Evolutionary conservation across 2,329 filamentous ascomycete genomes (phyloP), one percentile per base, ranked within the genome.

Genomic region (Colletotrichum shisoi): DNA sequence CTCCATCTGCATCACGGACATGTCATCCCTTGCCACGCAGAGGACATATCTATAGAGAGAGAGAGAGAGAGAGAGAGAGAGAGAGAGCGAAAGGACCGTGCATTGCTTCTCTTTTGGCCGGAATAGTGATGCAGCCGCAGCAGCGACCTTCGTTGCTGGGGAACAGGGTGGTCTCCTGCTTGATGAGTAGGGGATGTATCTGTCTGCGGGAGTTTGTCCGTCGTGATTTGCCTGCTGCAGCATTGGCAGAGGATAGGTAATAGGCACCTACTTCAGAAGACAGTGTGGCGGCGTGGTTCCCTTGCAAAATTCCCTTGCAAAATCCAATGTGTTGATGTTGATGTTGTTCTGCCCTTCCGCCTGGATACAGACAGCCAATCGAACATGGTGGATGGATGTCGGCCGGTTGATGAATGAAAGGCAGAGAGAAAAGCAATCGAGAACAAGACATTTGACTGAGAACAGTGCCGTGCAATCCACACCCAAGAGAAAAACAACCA

Each of bases 131-230:
- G 48, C 57, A 54, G 58, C 65, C 51, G 51, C 56, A 24, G 37
- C 53, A 68, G 66, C 66, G 66, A 62, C 66, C 51, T 61, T 66
- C 46, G 67, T 68, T 69, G 67, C 67, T 69, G 59, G 67, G 67
- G 63, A 69, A 69, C 63, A 68, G 59, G 54, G 63, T 58, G 42
- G 48, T 53, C 39, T 54, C 67, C 49, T 54, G 49, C 19, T 56
- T 57, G 56, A 31, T 52, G 34, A 57, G 58, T 54, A 60, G 63
- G 57, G 57, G 37, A 34, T 40, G 34, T 34, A 8, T 58, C 27
- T 15, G 56, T 46, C 42, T 46, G 56, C 42, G 4, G 54, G 34
- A 21, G 31, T 44, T 31, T n/a, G 40, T 46, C 31, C 53, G 45
- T 8, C 11, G 44, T 49, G 44, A 59, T 40, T 59, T 59, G 57